phyloP scores from a whole-genome alignment of 192 early-diverging fungal species.

The Coemansia sp. region DNA sequence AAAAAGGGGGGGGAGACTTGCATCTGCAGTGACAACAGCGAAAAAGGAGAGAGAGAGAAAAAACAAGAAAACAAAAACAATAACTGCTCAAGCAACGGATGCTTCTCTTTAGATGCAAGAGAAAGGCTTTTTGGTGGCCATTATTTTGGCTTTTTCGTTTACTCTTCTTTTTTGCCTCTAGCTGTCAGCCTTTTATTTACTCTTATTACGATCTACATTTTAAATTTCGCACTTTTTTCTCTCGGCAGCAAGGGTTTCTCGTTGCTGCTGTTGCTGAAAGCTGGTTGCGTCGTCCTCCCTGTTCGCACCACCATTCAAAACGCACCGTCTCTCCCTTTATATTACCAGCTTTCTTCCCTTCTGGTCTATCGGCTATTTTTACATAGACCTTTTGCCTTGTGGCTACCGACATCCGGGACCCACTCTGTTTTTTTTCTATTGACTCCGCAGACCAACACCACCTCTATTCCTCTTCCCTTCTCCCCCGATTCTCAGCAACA shows the following conservation, averaged over 20 bases:
- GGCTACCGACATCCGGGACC: neutral
- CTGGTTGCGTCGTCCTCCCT: conserved; percentile 1
- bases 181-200: conserved; percentile 7
- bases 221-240: conserved; percentile 7
- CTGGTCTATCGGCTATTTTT: neutral
- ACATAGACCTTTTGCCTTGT: neutral
- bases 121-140: neutral
- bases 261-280: conserved; percentile 1
- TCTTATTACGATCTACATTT: conserved; percentile 6
- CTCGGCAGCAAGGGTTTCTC: neutral
- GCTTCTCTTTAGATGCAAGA: too few species aligned
- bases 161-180: conserved; percentile 1
- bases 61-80: neutral
- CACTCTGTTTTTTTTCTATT: conserved; percentile 7
- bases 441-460: neutral
- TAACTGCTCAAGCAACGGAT: neutral
- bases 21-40: neutral
- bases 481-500: neutral
- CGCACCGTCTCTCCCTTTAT: neutral
- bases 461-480: conserved; percentile 1
- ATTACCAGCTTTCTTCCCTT: neutral
- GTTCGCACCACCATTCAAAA: neutral
- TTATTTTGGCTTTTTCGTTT: neutral
- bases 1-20: neutral
- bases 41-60: too few species aligned